Percentiles rank a stretch among this genome's conserved stretches.
phyloP scores from a whole-genome alignment of 108 stramenopile species.

The Pseudonitzschia multiseries region DNA sequence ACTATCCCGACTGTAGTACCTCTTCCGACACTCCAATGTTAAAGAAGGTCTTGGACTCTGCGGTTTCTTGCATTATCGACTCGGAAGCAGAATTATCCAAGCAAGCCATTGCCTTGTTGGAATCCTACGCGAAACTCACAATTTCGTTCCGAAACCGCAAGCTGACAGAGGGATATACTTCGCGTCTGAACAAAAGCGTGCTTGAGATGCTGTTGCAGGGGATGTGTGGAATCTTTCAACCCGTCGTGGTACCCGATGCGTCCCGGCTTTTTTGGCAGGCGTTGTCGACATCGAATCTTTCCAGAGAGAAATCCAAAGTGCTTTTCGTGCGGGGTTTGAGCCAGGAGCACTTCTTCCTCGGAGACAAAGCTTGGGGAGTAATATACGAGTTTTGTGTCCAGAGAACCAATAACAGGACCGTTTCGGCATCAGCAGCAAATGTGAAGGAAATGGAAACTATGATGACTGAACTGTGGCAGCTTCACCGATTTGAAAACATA shows the following conservation, averaged over 20 bases:
- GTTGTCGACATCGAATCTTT: slow-evolving; percentile 3
- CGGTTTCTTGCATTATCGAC: slow-evolving; percentile 27
- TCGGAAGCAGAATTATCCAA: slow-evolving; percentile 10
- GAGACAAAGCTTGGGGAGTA: slow-evolving; percentile 4
- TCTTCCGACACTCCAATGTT: slow-evolving; percentile 3
- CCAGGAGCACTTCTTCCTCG: slow-evolving; percentile 6
- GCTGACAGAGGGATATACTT: slow-evolving; percentile 6
- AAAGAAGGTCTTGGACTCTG: slow-evolving; percentile 20
- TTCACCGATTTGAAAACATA: slow-evolving; percentile 14
- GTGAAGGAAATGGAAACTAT: slow-evolving; percentile 1
- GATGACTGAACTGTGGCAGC: slow-evolving; percentile 8
- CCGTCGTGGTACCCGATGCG: slow-evolving; percentile 3
- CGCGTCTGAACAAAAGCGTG: neutral
- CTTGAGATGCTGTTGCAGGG: neutral
- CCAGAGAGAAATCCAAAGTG: slow-evolving; percentile 5
- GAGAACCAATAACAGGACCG: neutral
- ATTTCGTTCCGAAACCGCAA: neutral
- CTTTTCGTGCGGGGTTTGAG: slow-evolving; percentile 3
- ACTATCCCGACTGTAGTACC: neutral
- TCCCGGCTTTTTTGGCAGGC: neutral
- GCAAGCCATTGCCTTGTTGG: slow-evolving; percentile 21
- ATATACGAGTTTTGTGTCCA: slow-evolving; percentile 4
- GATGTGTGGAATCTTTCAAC: slow-evolving; percentile 5
- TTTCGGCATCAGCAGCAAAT: neutral
- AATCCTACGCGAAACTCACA: slow-evolving; percentile 1